Base-by-base conservation (phyloP, 176 grass and related monocot species). In the Carex scoparia region DNA sequence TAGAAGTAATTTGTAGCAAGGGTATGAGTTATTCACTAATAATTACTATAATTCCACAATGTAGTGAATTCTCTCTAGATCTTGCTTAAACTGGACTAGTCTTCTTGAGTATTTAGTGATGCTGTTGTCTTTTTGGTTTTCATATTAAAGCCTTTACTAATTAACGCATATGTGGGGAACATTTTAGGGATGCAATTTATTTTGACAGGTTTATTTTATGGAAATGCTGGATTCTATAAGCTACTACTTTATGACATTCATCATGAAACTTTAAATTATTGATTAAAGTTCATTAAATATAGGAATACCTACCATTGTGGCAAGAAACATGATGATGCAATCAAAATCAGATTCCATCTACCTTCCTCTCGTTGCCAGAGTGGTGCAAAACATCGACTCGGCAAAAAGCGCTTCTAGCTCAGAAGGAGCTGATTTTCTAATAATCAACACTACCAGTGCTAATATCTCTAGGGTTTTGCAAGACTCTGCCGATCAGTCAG, bases 301-400 rank as follows among this genome's bases (percentile, higher is more conserved):
- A 99, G 96, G 91, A 63, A 99, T 99, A 88, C 96, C 96, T 85
- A 73, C 91, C 79, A 90, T 99, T 87, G 87, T 99, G 84, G 91
- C 93, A 65, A 90, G 96, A 86, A 94, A 92, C 84, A 99, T 95
- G 93, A 95, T 95, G 93, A 99, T 92, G 96, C 93, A 95, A 82
- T 95, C 96, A 30, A 99, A 95, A 81, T 88, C 90, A 15, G 90
- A 95, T 85, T 92, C 93, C 37, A 93, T 99, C 65, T 99, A 95
- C 86, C 96, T 99, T 63, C 96, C 93, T 67, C 82, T 99, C 79
- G 91, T 99, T 85, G 96, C 91, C 82, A 95, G 93, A 90, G 88
- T 72, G 59, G 91, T 95, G 83, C 81, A 83, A 55, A 88, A 90
- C 61, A 70, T 80, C 1, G 78, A 90, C 65, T 92, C 93, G 40